A percentile compares a stretch with the other conserved stretches of the same genome.
Evolutionary conservation across 768 basidiomycete genomes (phyloP).

Genomic region (Lentinula raphanica): DNA sequence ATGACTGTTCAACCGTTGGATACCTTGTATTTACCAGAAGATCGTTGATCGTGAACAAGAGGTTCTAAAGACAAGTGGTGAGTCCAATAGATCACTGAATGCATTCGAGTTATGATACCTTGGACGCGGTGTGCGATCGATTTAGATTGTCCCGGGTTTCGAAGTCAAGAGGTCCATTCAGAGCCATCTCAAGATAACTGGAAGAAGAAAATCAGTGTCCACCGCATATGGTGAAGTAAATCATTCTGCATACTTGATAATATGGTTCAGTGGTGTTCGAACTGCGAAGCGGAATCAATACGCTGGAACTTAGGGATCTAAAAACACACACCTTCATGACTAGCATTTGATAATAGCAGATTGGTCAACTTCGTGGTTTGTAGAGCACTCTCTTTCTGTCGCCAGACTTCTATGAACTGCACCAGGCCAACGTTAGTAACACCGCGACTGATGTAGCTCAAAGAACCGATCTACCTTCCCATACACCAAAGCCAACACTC

Average conservation of each 20-base stretch:
- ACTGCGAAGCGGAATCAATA: conserved; percentile 31
- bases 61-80: conserved; percentile 38
- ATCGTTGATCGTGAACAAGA: conserved; percentile 82
- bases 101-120: conserved; percentile 29
- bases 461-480: conserved; percentile 44
- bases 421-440: not conserved
- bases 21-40: conserved; percentile 41
- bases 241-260: conserved; percentile 59
- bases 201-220: not conserved
- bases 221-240: not conserved
- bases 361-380: conserved; percentile 71
- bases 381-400: conserved; percentile 72
- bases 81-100: not conserved
- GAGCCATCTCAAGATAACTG: conserved; percentile 75
- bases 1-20: not conserved
- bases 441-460: not conserved
- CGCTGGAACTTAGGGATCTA: not conserved
- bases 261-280: conserved; percentile 74
- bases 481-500: conserved; percentile 74
- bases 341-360: conserved; percentile 72
- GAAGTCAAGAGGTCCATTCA: conserved; percentile 65
- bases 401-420: conserved; percentile 82
- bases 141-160: conserved; percentile 74
- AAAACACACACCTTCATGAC: conserved; percentile 59
- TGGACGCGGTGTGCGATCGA: conserved; percentile 71